Conservation (phyloP, 2,329 filamentous ascomycete genomes). For the Penicillium vulpinum region DNA sequence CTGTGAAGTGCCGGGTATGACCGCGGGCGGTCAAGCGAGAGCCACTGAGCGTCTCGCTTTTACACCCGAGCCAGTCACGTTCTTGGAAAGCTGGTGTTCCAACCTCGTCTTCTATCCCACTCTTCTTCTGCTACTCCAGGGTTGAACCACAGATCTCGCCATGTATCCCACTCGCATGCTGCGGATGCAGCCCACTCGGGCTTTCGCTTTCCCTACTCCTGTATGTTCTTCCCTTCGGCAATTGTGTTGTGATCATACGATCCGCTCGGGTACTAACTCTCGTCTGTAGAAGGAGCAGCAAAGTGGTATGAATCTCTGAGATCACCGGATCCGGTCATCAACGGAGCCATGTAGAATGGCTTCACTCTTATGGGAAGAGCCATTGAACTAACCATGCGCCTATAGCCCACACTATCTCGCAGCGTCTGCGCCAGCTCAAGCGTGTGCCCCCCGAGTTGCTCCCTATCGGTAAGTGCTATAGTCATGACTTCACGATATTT, state of each 20-base stretch:
- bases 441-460: slow-evolving; percentile 91
- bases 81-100: slow-evolving; percentile 22
- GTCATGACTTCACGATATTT: background rate
- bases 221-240: slow-evolving; percentile 53
- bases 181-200: slow-evolving; percentile 57
- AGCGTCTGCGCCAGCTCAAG: slow-evolving; percentile 86
- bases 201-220: slow-evolving; percentile 62
- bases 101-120: slow-evolving; percentile 23
- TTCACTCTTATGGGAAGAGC: background rate
- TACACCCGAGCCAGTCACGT: slow-evolving; percentile 36
- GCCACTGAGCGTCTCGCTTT: slow-evolving; percentile 35
- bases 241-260: slow-evolving; percentile 19
- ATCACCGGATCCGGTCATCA: slow-evolving; percentile 4
- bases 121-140: slow-evolving; percentile 13
- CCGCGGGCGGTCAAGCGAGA: slow-evolving; percentile 43
- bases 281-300: slow-evolving; percentile 61
- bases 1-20: slow-evolving; percentile 38
- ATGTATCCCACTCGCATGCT: slow-evolving; percentile 68
- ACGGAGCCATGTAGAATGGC: slow-evolving; percentile 5
- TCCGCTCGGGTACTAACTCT: slow-evolving; percentile 41
- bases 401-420: slow-evolving; percentile 91
- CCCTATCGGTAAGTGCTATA: slow-evolving; percentile 73
- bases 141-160: slow-evolving; percentile 34
- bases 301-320: slow-evolving; percentile 52
- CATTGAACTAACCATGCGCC: slow-evolving; percentile 26